These are phyloP conservation scores for Pseudopithomyces maydicus DNA, from an alignment of 2,329 filamentous ascomycete genomes.

Conservation along the genomic window DNA sequence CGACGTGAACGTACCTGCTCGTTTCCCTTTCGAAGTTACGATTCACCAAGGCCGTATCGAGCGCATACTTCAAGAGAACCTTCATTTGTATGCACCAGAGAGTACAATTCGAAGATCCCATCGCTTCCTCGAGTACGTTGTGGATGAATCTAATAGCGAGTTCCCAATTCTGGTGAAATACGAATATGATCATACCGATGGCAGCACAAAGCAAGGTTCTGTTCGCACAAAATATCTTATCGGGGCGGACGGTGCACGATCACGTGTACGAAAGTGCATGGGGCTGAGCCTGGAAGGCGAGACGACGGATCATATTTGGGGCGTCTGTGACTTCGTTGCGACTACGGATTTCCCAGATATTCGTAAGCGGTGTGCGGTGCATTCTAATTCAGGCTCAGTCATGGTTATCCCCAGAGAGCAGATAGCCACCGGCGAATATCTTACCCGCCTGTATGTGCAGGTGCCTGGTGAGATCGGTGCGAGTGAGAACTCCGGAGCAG, in stretches of 20 bases:
- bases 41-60: too few relatives aligned
- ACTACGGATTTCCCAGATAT: not conserved
- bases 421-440: not conserved
- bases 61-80: too few relatives aligned
- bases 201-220: too few relatives aligned
- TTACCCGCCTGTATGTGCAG: not conserved
- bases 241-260: not conserved
- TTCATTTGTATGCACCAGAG: too few relatives aligned
- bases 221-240: not conserved
- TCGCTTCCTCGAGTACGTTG: too few relatives aligned
- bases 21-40: too few relatives aligned
- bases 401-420: not conserved
- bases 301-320: not conserved
- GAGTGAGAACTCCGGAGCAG: too few relatives aligned
- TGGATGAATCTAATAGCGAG: too few relatives aligned
- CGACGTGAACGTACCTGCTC: too few relatives aligned
- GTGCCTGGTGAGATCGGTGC: not conserved
- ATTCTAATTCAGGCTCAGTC: not conserved
- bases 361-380: not conserved
- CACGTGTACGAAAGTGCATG: not conserved
- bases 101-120: too few relatives aligned
- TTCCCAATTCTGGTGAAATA: too few relatives aligned
- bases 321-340: not conserved
- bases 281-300: not conserved
- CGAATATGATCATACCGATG: too few relatives aligned